Base-by-base conservation (phyloP, 164 flowering plant genomes). In the Vitis riparia region DNA sequence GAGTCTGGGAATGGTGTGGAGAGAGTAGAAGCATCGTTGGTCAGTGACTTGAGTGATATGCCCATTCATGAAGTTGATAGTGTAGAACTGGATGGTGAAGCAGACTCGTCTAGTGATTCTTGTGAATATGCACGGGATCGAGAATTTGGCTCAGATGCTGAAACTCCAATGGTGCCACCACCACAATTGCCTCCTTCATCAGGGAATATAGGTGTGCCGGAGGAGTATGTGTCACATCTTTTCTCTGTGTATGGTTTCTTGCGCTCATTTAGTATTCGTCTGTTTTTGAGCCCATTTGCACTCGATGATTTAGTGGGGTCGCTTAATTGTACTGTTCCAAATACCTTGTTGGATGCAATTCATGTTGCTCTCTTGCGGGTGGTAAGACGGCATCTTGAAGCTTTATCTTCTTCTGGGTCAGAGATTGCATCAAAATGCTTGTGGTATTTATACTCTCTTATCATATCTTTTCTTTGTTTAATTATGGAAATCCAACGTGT, bases 301-400 rank as follows among this genome's bases (percentile, higher is more conserved):
- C 72, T 96, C 75, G 94, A 96, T 71, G 97, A 93, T 69, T 90
- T 96, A 73, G 98, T 96, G 51, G 97, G 98, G 4, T 81, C 92
- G 8, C 81, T 96, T 44, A 93, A 89, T 68, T 89, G 85, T 67
- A 16, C 49, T 55, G 74, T 65, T 9, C 85, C 86, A 13, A 96
- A 91, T 76, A 75, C 92, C 15, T 79, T 96, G 83, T 68, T 89
- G 81, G 97, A 93, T 78, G 85, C 89, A 30, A 72, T 96, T 75
- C 97, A 93, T 77, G 83, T 91, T 67, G 85, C 94, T 48, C 77
- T 93, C 61, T n/a, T 96, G 86, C 91, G 91, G 23, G 84, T 78
- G 5, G 65, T 90, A 76, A 77, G 78, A 70, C 86, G 82, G 60
- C 87, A 88, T 79, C 81, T 88, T 63, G 89, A 86, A 80, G 71